phyloP scores from a whole-genome alignment of 352 stramenopile species.

The Phytopythium boreale region DNA sequence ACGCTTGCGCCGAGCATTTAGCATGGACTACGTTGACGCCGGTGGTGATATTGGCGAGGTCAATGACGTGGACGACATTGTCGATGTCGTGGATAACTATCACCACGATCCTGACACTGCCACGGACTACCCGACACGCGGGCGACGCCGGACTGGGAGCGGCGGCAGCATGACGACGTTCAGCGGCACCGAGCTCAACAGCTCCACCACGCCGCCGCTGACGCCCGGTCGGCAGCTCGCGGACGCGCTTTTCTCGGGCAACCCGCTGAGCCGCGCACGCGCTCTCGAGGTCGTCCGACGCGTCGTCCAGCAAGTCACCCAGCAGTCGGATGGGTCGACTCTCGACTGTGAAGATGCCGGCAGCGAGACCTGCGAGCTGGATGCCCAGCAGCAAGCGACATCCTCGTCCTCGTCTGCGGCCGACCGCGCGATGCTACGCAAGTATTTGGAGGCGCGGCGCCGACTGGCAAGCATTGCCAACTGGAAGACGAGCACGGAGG shows the following conservation, averaged over 20 bases:
- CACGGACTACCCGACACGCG: not conserved
- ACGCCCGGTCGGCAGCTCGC: slow-evolving; percentile 46
- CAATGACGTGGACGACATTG: slow-evolving; percentile 6
- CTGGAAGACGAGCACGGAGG: slow-evolving; percentile 4
- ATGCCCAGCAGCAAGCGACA: slow-evolving; percentile 16
- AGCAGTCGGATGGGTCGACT: slow-evolving; percentile 4
- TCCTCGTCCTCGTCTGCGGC: slow-evolving; percentile 12
- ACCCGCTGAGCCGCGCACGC: slow-evolving; percentile 41
- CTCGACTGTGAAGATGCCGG: not conserved
- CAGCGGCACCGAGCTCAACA: not conserved
- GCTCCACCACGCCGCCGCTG: slow-evolving; percentile 13
- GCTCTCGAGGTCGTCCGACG: slow-evolving; percentile 50
- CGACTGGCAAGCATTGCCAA: slow-evolving; percentile 28
- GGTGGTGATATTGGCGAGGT: not conserved
- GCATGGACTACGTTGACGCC: slow-evolving; percentile 2
- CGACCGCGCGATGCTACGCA: slow-evolving; percentile 40
- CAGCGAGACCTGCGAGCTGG: slow-evolving; percentile 4
- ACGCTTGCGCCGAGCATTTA: slow-evolving; percentile 3
- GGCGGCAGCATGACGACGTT: not conserved
- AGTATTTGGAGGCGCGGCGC: slow-evolving; percentile 46
- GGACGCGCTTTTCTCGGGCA: slow-evolving; percentile 57
- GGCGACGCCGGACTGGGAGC: not conserved
- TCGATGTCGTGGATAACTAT: not conserved
- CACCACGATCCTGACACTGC: not conserved
- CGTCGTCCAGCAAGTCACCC: slow-evolving; percentile 43